Conservation (phyloP, 2,329 filamentous ascomycete genomes). For the Trichophyton verrucosum region DNA sequence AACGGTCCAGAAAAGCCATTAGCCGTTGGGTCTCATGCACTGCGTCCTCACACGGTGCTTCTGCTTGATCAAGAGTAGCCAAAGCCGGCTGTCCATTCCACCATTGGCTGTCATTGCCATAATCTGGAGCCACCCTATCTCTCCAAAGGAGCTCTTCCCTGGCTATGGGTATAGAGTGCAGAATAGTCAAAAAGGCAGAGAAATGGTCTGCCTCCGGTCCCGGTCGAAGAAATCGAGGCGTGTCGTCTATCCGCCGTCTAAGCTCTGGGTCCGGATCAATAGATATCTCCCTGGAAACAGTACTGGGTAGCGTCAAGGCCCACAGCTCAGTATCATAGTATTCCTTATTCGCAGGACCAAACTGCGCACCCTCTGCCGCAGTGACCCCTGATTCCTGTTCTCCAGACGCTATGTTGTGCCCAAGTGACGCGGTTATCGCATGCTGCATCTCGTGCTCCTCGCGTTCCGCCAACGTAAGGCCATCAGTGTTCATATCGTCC, state of each 20-base stretch:
- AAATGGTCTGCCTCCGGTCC: slow-evolving; percentile 41
- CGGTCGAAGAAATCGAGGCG: slow-evolving; percentile 48
- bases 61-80: slow-evolving; percentile 6
- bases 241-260: slow-evolving; percentile 35
- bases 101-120: slow-evolving; percentile 47
- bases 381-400: slow-evolving; percentile 45
- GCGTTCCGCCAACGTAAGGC: slow-evolving; percentile 29
- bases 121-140: slow-evolving; percentile 35
- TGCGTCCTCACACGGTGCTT: slow-evolving; percentile 29
- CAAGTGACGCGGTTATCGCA: slow-evolving; percentile 37
- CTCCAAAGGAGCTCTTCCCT: slow-evolving; percentile 45
- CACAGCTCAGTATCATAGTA: slow-evolving; percentile 44
- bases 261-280: slow-evolving; percentile 42
- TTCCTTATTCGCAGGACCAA: slow-evolving; percentile 44
- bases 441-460: slow-evolving; percentile 35
- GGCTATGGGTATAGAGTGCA: slow-evolving; percentile 48
- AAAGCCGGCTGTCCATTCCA: slow-evolving; percentile 46
- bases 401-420: slow-evolving; percentile 17
- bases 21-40: slow-evolving; percentile 48
- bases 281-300: slow-evolving; percentile 39
- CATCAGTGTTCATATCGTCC: background rate
- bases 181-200: slow-evolving; percentile 47
- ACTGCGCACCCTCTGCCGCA: slow-evolving; percentile 26
- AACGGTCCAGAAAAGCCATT: slow-evolving; percentile 49
- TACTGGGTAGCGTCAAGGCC: slow-evolving; percentile 42